Base-by-base conservation (phyloP, 1,139 yeast species). In the Nadsonia commutata region DNA sequence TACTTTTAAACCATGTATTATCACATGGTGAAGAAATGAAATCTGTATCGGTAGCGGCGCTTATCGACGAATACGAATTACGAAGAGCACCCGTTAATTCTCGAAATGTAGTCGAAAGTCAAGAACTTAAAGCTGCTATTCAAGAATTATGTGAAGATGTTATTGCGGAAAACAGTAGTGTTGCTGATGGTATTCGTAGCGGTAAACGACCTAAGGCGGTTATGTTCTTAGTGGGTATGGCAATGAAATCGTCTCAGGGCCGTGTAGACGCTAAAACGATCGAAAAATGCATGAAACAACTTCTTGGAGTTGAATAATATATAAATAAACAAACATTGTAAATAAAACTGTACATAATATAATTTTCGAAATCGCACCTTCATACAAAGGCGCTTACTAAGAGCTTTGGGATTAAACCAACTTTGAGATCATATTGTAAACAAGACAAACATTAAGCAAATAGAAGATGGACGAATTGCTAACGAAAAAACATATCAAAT, bases 201-300 rank as follows among this genome's bases (percentile, higher is more conserved):
- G 86, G 86, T 0, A 80, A 80, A 45, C 73, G 71, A 49, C 63
- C 66, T 37, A 74, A 72, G 39, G 74, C 86, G 17, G 58, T 88
- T 22, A 83, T 86, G 54, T 86, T 69, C 54, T 65, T 90, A 46
- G 71, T 90, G 2, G 98, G 97, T 0, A 75, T 75, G 56, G 94
- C 86, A 16, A 85, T 93, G 95, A 73, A 76, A 51, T 66, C 70
- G 46, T 72, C 84, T 2, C 78, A 77, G 49, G 95, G 95, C 2
- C 46, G 60, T 20, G 54, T 57, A 9, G 57, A 55, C 39, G 59
- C 62, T 4, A 45, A 46, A n/a, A 37, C 43, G 11, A 42, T 49
- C 38, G 50, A 50, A 44, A 27, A 42, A 20, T 18, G 45, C 38
- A 6, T 41, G 39, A 36, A 22, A 31, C 22, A 44, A 37, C 2